Percentiles rank a stretch among this genome's conserved stretches.
These are phyloP conservation scores for Acacia concinna DNA, from an alignment of 331 rosid genomes.

Conservation along the genomic window DNA sequence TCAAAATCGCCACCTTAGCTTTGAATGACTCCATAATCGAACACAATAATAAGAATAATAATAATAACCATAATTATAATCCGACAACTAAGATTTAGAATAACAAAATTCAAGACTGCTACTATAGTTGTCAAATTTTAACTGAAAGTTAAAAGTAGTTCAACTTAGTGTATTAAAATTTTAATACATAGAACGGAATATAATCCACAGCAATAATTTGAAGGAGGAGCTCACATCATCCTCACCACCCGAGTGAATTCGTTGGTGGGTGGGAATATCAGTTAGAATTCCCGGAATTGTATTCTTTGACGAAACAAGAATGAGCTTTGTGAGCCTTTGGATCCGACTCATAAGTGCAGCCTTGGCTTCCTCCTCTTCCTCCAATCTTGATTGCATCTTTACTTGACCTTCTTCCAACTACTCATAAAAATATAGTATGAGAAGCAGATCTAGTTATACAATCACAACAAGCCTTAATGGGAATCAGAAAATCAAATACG, in stretches of 20 bases:
- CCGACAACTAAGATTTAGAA: constrained; percentile 15
- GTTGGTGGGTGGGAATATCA: constrained; percentile 74
- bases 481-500: constrained; percentile 28
- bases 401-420: constrained; percentile 99
- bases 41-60: not conserved
- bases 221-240: constrained; percentile 77
- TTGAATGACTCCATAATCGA: constrained; percentile 21
- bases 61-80: too few relatives aligned
- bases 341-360: constrained; percentile 98
- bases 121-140: constrained; percentile 4
- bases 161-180: constrained; percentile 25
- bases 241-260: constrained; percentile 69
- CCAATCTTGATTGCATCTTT: constrained; percentile 97
- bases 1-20: constrained; percentile 7
- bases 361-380: constrained; percentile 99
- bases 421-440: constrained; percentile 31
- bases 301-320: constrained; percentile 94
- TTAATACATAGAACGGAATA: constrained; percentile 19
- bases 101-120: constrained; percentile 2
- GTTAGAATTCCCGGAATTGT: constrained; percentile 78
- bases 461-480: constrained; percentile 16
- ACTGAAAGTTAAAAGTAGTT: constrained; percentile 19
- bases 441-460: constrained; percentile 25
- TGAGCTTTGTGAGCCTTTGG: constrained; percentile 96
- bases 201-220: constrained; percentile 10